Evolutionary conservation across 805 yeast genomes (phyloP).

Genomic region (Myxozyma neotropica): DNA sequence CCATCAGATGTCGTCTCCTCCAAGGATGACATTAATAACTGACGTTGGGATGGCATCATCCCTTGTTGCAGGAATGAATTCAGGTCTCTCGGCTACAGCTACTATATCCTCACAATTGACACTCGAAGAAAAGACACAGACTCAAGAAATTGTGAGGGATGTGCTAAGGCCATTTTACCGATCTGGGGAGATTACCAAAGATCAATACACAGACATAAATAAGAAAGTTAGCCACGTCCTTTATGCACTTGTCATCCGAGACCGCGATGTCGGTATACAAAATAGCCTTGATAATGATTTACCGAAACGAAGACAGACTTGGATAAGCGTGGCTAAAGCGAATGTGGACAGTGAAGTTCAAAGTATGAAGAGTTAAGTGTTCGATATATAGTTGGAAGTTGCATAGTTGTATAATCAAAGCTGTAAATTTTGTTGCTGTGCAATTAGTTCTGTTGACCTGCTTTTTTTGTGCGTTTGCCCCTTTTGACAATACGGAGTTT

Average conservation of each 20-base stretch:
- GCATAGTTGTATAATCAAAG: no score
- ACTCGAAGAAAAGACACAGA: conserved; percentile 51
- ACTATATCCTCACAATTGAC: conserved; percentile 3
- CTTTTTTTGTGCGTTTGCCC: no score
- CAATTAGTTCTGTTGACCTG: no score
- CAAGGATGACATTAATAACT: background rate
- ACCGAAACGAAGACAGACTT: conserved; percentile 3
- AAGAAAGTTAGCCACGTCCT: conserved; percentile 61
- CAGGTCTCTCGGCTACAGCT: background rate
- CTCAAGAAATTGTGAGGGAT: conserved; percentile 62
- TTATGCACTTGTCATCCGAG: conserved; percentile 42
- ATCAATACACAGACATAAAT: conserved; percentile 62
- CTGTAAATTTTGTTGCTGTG: no score
- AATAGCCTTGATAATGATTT: background rate
- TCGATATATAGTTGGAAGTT: no score
- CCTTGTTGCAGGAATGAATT: background rate
- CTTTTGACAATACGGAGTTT: no score
- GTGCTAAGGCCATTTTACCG: conserved; percentile 54
- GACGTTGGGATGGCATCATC: background rate
- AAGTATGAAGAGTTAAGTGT: background rate
- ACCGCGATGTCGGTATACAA: conserved; percentile 2
- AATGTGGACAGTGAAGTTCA: conserved; percentile 17
- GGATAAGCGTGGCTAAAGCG: conserved; percentile 18
- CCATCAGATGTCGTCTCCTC: background rate
- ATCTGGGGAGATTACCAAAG: conserved; percentile 42